Base-by-base conservation (phyloP, 2,329 filamentous ascomycete species). In the Exophiala calicioides region DNA sequence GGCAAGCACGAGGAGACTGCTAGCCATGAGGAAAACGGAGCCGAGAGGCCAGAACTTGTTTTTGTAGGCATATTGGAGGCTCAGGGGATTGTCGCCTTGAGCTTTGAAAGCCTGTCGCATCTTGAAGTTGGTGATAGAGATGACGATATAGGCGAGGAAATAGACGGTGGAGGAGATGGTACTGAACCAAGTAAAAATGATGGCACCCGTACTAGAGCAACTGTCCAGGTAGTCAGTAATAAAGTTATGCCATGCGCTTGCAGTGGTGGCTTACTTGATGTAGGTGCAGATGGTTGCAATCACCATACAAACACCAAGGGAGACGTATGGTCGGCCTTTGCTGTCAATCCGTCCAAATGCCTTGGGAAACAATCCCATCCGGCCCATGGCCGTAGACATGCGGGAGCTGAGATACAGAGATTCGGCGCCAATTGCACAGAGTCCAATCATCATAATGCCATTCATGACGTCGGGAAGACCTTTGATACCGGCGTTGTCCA, bases 381-480 rank as follows among this genome's bases (percentile, higher is more conserved):
- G n/a, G n/a, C n/a, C n/a, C n/a, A n/a, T n/a, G n/a, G n/a, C n/a
- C n/a, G n/a, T n/a, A n/a, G n/a, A n/a, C n/a, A n/a, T n/a, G n/a
- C n/a, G n/a, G n/a, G n/a, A n/a, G n/a, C n/a, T n/a, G n/a, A n/a
- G n/a, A n/a, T n/a, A n/a, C n/a, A 44, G 33, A 16, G 42, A 27
- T 23, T 44, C 42, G 72, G 20, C 89, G 16, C 90, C 86, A 52
- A 95, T 81, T 63, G 96, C 81, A 64, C 96, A 95, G 19, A 44
- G 31, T 4, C 24, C 24, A 27, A 12, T 27, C 7, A 27, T 27
- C 24, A 27, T 27, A n/a, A 26, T 88, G n/a, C 82, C 83, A 67
- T 97, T 96, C 85, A 96, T 93, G 40, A 95, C 78, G 0, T 86
- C 90, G 2, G 89, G 88, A 3, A 95, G 78, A 3, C 85, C 84